Base-by-base conservation (phyloP, 2,329 filamentous ascomycete species). In the Ophiostoma novo-ulmi region DNA sequence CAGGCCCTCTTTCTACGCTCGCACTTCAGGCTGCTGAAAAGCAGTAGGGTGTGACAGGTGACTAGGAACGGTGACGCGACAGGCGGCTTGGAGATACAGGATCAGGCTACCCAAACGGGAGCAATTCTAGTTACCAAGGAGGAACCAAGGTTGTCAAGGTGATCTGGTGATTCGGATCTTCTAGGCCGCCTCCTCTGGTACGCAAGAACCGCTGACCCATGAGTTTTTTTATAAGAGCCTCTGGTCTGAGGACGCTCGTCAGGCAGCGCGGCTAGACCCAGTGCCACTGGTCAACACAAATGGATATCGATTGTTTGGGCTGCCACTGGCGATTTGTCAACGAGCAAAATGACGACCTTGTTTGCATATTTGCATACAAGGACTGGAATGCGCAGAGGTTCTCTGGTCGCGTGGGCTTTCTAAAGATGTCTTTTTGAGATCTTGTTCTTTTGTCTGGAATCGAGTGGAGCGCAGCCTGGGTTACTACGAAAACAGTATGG, bases 211-310 rank as follows among this genome's bases (percentile, higher is more conserved):
- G 79, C 80, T 82, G 82, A 83, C 83, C 89, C 87, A 92, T 92
- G 90, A 92, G 90, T 87, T 85, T 78, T 83, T 85, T 82, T 79
- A 86, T 90, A 90, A 92, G 90, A 91, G 82, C 86, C 86, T 90
- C 86, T 85, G 81, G 82, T 73, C 83, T 79, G 88, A 88, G 86
- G 87, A 82, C 89, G 85, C 91, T 91, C 90, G 89, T 93, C 90
- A 87, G 88, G 85, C 80, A 81, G 81, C 80, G 80, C 83, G 85
- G 82, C 89, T 89, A 90, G 90, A 70, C 86, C 78, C 77, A 76
- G 81, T 78, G 85, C 83, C 82, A 44, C 79, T 84, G 85, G 84
- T 82, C 84, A 79, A 69, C 65, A 55, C 10, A 7, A 31, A 44
- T 35, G 68, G 63, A 41, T 10, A 13, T 35, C 77, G n/a, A 63